Evolutionary conservation across 495 filamentous ascomycete species (phyloP), one percentile per base, ranked within the genome.

Genomic region (Evansstolkia leycettana): DNA sequence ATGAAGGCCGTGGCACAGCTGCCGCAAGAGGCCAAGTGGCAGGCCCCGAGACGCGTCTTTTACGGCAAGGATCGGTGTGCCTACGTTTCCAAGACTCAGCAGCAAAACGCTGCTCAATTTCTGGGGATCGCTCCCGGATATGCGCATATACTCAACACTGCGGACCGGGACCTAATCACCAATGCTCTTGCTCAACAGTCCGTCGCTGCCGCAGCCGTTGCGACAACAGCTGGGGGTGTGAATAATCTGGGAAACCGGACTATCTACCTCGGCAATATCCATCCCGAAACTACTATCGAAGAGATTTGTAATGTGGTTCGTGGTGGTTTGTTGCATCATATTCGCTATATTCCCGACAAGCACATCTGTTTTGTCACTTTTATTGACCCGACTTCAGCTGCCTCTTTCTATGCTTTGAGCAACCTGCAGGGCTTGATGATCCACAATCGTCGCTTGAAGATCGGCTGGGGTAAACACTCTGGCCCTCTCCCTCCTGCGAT

Each of bases 341-440:
- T 98, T 58, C 85, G 90, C 36, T 98, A 95, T 62, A 98, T 98
- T 46, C 92, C 90, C 17, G 90, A 98, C 65, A 98, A 98, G 71
- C 90, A 98, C 60, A 98, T 96, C 47, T 98, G 90, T 68, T 98
- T 98, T 47, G 90, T 98, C 26, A 98, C 90, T 2, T 98, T 98
- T 64, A 96, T 98, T 55, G 90, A 98, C 58, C 90, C 90, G 23
- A 98, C 92, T 12, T 90, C 90, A 6, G 92, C 90, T 10, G 90
- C 90, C 33, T 94, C 88, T 2, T 98, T 98, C 66, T 98, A 94
- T 54, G 92, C 90, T 23, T 61, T 98, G 41, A 94, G 87, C 67
- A 94, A 95, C 52, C 67, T 96, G 16, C 90, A 98, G 61, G 90
- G 90, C 3, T 59, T 98, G 39, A 98, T 98, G 90, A 98, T 98